These are phyloP conservation scores for Euphorbia schlechtendalii DNA, from an alignment of 441 rosid species.

Conservation along the genomic window DNA sequence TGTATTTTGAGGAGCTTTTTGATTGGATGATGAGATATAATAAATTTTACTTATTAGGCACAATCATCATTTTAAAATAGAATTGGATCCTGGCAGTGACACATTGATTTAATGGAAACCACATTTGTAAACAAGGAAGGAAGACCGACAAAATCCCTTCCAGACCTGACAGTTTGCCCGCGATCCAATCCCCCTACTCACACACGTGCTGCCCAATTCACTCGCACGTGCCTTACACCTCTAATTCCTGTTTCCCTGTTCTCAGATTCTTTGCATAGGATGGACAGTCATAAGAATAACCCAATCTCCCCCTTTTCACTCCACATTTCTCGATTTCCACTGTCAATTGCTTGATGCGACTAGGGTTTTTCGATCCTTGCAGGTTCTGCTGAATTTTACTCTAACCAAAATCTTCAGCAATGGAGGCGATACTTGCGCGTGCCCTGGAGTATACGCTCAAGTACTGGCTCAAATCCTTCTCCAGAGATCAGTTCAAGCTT, in stretches of 20 bases:
- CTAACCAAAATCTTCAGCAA: slow-evolving; percentile 15
- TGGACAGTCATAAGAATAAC: not conserved
- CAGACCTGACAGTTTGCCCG: not conserved
- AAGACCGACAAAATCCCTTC: slow-evolving; percentile 23
- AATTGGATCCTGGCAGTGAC: too few relatives aligned
- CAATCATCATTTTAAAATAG: too few relatives aligned
- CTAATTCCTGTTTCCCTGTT: not conserved
- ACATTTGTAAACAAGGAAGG: not conserved
- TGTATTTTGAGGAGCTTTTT: too few relatives aligned
- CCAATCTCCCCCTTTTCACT: not conserved
- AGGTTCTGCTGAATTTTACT: not conserved
- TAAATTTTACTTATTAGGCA: too few relatives aligned
- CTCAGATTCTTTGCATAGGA: slow-evolving; percentile 22
- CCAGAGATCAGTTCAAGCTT: slow-evolving; percentile 93
- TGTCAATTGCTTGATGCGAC: not conserved
- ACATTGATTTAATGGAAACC: not conserved
- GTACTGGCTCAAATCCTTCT: slow-evolving; percentile 99
- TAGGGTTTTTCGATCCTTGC: not conserved
- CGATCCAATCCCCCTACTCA: not conserved
- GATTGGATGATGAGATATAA: too few relatives aligned
- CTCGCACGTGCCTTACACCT: slow-evolving; percentile 14
- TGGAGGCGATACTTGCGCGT: slow-evolving; percentile 93
- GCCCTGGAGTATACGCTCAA: slow-evolving; percentile 97
- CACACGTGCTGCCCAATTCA: slow-evolving; percentile 19
- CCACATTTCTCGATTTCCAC: not conserved